Evolutionary conservation across 805 yeast species (phyloP).

Genomic region (Kuraishia molischiana): DNA sequence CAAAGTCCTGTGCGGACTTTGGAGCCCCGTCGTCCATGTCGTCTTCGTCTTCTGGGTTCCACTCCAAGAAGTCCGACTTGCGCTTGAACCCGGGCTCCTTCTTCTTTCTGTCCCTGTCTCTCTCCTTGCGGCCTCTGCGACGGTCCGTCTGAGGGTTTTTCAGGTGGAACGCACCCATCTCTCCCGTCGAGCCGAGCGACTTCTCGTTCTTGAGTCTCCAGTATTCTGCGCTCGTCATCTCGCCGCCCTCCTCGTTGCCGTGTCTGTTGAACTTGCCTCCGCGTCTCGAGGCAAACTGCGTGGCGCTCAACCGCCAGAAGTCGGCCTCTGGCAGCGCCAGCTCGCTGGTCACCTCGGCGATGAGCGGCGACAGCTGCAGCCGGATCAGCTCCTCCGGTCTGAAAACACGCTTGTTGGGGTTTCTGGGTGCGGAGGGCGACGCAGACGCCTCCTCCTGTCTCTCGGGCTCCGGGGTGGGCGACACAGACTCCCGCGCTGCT

Average conservation of each 20-base stretch:
- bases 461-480: neutral
- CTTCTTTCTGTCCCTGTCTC: slow-evolving; percentile 4
- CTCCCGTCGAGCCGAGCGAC: slow-evolving; percentile 7
- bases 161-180: slow-evolving; percentile 6
- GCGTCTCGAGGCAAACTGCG: neutral
- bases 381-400: slow-evolving; percentile 19
- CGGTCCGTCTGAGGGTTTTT: slow-evolving; percentile 1
- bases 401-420: slow-evolving; percentile 6
- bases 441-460: neutral
- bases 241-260: slow-evolving; percentile 7
- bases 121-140: slow-evolving; percentile 6
- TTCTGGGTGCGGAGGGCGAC: neutral
- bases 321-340: slow-evolving; percentile 34
- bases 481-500: slow-evolving; percentile 36
- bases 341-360: slow-evolving; percentile 19
- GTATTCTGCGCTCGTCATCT: slow-evolving; percentile 3
- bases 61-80: slow-evolving; percentile 6
- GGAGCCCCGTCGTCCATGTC: slow-evolving; percentile 24
- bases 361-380: slow-evolving; percentile 26
- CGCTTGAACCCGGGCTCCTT: slow-evolving; percentile 4
- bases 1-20: slow-evolving; percentile 47
- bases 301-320: slow-evolving; percentile 35
- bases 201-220: slow-evolving; percentile 3
- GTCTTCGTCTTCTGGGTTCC: slow-evolving; percentile 13
- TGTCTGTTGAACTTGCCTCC: slow-evolving; percentile 5